Evolutionary conservation across 2,329 filamentous ascomycete species (phyloP).

Genomic region (Lecanicillium sp.): DNA sequence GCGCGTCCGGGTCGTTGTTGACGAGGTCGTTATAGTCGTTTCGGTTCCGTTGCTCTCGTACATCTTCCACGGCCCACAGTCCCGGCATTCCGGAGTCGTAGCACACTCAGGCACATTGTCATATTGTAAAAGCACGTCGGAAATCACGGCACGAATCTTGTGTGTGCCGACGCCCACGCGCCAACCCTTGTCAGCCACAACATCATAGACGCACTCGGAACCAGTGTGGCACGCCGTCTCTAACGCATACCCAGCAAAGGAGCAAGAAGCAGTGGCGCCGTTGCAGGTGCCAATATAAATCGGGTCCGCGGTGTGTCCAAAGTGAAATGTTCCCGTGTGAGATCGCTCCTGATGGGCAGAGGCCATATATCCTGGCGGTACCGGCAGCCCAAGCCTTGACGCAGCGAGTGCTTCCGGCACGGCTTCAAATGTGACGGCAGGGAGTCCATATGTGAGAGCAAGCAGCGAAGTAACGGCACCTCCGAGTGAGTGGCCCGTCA

Average conservation of each 20-base stretch:
- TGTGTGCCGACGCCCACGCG: constrained; percentile 86
- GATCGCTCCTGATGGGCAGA: constrained; percentile 61
- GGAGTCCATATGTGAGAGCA: constrained; percentile 82
- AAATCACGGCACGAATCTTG: constrained; percentile 81
- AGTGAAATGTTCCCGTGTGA: constrained; percentile 76
- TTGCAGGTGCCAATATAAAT: constrained; percentile 94
- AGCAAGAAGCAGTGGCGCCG: constrained; percentile 79
- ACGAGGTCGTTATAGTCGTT: constrained; percentile 48
- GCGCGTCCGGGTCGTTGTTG: constrained; percentile 46
- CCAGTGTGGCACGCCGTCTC: constrained; percentile 91
- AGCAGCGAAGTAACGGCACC: constrained; percentile 84
- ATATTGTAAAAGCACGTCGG: constrained; percentile 78
- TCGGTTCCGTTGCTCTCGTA: constrained; percentile 87
- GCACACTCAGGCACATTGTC: constrained; percentile 71
- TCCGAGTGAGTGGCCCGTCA: constrained; percentile 87
- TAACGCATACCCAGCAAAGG: constrained; percentile 86
- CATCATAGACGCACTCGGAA: constrained; percentile 83
- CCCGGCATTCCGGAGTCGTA: constrained; percentile 70
- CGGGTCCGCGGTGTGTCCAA: constrained; percentile 92
- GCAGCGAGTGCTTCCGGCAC: constrained; percentile 87
- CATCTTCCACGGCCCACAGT: constrained; percentile 92
- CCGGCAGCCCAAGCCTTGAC: constrained; percentile 73
- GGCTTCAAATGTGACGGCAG: constrained; percentile 88
- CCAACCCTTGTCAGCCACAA: constrained; percentile 86
- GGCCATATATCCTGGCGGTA: constrained; percentile 71